Evolutionary conservation across 768 basidiomycete species (phyloP), one percentile per base, ranked within the genome.

Genomic region (Naganishia friedmannii): DNA sequence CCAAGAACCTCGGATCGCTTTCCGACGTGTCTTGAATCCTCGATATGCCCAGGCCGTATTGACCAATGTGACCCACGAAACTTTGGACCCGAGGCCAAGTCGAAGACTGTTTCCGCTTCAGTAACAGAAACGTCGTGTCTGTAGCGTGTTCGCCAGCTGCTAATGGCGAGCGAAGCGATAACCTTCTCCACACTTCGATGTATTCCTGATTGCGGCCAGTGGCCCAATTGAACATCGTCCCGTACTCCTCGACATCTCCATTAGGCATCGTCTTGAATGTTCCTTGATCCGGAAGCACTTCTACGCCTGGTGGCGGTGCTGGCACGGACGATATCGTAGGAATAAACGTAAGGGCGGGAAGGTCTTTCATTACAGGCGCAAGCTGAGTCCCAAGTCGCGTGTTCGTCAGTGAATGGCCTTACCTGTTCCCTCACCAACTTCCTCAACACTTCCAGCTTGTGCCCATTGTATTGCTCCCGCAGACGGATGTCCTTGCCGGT

Each of bases 401-500:
- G n/a, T 13, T 66, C 28, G 31, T 3, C 17, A 26, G 39, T 6
- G 4, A 15, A n/a, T 29, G 5, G 68, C 72, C 75, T 65, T 66
- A 67, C 19, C 73, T 74, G 23, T 57, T 65, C 23, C 73, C 66
- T 32, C 8, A 12, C 66, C 70, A 12, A 70, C 29, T 46, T 74
- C 70, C 10, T 37, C 58, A 0, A 76, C 74, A 23, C 48, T 34
- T 4, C 73, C 70, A 5, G 73, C 73, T 15, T 71, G 73, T 2
- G 70, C 60, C 75, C 75, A 76, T 32, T 76, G 73, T 21, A 76
- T 72, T 23, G 57, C 32, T 3, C 73, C 74, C 42, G 68, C 57
- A 3, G 60, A 42, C 1, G 60, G 60, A 21, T 66, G 58, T 17
- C 72, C 74, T 0, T 28, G 4, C 1, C 46, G 55, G 65, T 73